phyloP scores from a whole-genome alignment of 306 rosid genomes.

The Geum urbanum region DNA sequence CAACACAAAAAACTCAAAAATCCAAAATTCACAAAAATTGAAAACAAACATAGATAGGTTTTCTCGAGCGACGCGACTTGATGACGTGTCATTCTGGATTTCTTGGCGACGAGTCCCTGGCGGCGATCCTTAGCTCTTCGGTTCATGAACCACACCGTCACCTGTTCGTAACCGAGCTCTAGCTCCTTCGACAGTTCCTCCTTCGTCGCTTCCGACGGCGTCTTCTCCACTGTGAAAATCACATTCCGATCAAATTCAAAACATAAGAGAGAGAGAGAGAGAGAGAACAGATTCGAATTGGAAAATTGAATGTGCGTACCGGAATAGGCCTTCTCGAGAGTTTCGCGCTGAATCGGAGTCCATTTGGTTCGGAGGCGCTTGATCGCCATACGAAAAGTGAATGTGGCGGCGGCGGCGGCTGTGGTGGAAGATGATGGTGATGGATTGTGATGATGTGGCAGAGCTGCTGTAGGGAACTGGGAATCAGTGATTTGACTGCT shows the following conservation, averaged over 20 bases:
- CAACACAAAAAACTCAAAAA: neutral
- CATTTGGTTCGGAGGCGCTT: slow-evolving; percentile 8
- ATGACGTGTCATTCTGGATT: slow-evolving; percentile 1
- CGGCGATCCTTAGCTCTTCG: slow-evolving; percentile 5
- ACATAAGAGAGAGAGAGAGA: neutral
- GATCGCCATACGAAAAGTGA: slow-evolving; percentile 3
- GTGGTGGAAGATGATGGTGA: neutral
- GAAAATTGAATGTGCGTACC: slow-evolving; percentile 2
- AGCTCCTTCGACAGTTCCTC: neutral
- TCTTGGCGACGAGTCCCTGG: neutral
- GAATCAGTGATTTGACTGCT: too few species aligned
- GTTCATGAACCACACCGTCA: slow-evolving; percentile 2
- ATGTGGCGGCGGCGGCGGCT: neutral
- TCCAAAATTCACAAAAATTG: neutral
- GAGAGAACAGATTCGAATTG: neutral
- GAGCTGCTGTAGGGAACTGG: neutral
- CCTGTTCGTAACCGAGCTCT: neutral
- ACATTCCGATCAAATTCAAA: neutral
- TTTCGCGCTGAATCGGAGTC: slow-evolving; percentile 9
- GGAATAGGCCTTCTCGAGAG: neutral
- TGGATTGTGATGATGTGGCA: neutral
- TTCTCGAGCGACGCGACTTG: neutral
- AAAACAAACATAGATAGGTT: neutral
- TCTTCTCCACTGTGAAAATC: neutral
- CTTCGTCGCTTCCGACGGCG: slow-evolving; percentile 5